These are phyloP conservation scores for Paramecium octaurelia DNA, from an alignment of 73 alveolate species.

Conservation along the genomic window DNA sequence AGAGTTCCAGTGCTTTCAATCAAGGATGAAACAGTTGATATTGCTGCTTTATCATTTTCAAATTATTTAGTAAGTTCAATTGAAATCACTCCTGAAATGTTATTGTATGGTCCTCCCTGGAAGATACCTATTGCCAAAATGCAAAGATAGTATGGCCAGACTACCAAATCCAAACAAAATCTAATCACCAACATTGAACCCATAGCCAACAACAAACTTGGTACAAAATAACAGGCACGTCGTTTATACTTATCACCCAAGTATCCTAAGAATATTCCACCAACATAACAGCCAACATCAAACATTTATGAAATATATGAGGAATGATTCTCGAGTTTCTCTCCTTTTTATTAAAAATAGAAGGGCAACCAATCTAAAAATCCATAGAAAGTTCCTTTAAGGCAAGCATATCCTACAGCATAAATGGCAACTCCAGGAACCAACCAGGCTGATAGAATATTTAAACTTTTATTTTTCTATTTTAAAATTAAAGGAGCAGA, in stretches of 20 bases:
- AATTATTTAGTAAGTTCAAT: conserved; percentile 41
- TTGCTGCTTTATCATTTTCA: conserved; percentile 3
- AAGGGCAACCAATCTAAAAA: conserved; percentile 51
- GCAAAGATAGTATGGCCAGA: conserved; percentile 40
- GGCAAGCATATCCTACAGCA: conserved; percentile 51
- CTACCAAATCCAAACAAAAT: not conserved
- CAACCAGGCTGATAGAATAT: conserved; percentile 49
- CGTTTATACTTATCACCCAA: conserved; percentile 47
- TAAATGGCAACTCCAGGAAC: conserved; percentile 57
- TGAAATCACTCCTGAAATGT: conserved; percentile 44
- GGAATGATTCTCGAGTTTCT: conserved; percentile 9
- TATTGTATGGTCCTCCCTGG: conserved; percentile 57
- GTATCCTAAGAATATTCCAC: conserved; percentile 52
- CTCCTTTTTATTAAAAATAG: conserved; percentile 23
- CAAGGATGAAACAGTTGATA: conserved; percentile 50
- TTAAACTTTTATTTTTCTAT: not conserved
- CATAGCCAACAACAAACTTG: conserved; percentile 21
- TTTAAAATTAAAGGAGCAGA: not conserved
- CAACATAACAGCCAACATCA: conserved; percentile 58
- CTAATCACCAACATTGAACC: conserved; percentile 20
- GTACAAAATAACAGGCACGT: conserved; percentile 39
- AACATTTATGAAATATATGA: conserved; percentile 46
- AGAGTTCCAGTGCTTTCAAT: conserved; percentile 58
- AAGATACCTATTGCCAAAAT: conserved; percentile 47
- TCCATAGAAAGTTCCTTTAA: conserved; percentile 49